Evolutionary conservation across 2,329 filamentous ascomycete genomes (phyloP), one percentile per base, ranked within the genome.

Genomic region (Paraphoma sp.): DNA sequence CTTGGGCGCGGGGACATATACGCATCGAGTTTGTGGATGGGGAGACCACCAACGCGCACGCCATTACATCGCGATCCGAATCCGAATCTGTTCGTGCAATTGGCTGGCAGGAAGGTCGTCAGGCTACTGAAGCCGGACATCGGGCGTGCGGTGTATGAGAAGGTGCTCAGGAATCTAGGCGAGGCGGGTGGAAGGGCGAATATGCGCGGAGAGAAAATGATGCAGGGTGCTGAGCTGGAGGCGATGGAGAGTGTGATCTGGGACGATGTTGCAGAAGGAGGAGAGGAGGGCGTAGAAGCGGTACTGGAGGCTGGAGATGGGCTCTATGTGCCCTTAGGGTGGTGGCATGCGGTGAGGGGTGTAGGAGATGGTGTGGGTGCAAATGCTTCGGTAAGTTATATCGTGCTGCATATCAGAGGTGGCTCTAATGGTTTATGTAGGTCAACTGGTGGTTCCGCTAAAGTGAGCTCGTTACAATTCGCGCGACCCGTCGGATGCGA

Each of bases 1-100:
- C 83, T 86, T 1, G 91, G 91, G 0, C 89, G 85, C 64, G 92
- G 92, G 2, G 93, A 97, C 73, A 78, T 97, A n/a, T 97, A 98
- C 73, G 86, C 84, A 66, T 89, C 90, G 0, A 96, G 91, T 65
- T 81, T 98, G 43, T 99, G 94, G 94, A 83, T 98, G 11, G 95
- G 95, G 0, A 81, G 89, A 12, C 87, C 92, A 40, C 92, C 92
- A 0, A 97, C 93, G 0, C 93, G 92, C 66, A 97, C 95, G 0
- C 93, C 95, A 3, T 81, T 97, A 3, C 95, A 99, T 76, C 86
- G 90, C 52, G 95, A 99, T 69, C 95, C 95, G 0, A 98, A 98
- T 68, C 92, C 92, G 0, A 99, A 99, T 71, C 69, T 97, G 0
- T 97, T 98, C 73, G 86, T 91, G 45, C 95, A 99, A 76, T 76